phyloP scores from a whole-genome alignment of 495 filamentous ascomycete genomes.

The Penicillium chermesinum region DNA sequence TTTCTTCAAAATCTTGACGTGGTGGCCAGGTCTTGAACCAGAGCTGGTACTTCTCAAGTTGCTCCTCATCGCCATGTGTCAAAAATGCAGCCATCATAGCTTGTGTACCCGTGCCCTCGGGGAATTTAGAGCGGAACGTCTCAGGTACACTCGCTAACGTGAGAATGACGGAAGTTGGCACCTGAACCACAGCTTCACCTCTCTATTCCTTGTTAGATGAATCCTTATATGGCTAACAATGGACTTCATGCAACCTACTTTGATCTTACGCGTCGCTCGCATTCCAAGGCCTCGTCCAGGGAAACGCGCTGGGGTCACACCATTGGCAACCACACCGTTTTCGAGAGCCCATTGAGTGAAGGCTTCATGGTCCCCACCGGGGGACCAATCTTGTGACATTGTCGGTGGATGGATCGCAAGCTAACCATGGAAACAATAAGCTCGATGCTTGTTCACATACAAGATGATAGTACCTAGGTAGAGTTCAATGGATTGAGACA shows the following conservation, averaged over 20 bases:
- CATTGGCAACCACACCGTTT: conserved; percentile 53
- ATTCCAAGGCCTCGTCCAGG: conserved; percentile 70
- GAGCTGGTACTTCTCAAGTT: conserved; percentile 30
- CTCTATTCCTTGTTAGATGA: conserved; percentile 7
- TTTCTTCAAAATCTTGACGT: conserved; percentile 50
- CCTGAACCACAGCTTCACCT: conserved; percentile 26
- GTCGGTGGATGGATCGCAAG: background rate
- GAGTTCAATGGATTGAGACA: no score
- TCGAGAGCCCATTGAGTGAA: conserved; percentile 60
- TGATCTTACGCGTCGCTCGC: conserved; percentile 57
- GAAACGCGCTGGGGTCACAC: conserved; percentile 55
- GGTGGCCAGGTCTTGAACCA: conserved; percentile 72
- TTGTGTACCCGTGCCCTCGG: conserved; percentile 56
- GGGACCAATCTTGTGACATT: conserved; percentile 35
- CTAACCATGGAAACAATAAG: background rate
- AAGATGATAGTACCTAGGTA: no score
- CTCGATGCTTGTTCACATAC: conserved; percentile 1
- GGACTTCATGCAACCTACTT: conserved; percentile 40
- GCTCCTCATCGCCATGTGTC: conserved; percentile 39
- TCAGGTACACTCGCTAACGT: conserved; percentile 54
- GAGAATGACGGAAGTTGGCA: conserved; percentile 60
- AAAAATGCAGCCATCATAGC: conserved; percentile 68
- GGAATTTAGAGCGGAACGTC: conserved; percentile 36
- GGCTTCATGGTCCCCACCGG: conserved; percentile 43
- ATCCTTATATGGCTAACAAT: background rate